Evolutionary conservation across 192 early-diverging fungal species (phyloP), one percentile per base, ranked within the genome.

Genomic region (Lunasporangiospora selenospora): DNA sequence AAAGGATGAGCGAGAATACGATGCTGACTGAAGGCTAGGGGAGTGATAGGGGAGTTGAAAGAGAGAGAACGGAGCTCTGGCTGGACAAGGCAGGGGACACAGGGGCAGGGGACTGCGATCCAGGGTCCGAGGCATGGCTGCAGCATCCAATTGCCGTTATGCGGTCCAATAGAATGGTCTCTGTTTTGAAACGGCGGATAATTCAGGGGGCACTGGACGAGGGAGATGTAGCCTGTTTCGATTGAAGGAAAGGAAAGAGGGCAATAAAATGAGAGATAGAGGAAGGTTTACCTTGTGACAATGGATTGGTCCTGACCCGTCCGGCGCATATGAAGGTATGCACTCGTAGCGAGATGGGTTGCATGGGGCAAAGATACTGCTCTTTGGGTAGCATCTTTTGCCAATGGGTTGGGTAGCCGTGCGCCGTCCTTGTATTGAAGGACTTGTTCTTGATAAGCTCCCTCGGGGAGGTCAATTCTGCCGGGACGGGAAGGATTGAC

Each of bases 291-390:
- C 96, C 85, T 86, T 54, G 96, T 87, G 9, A 98, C 76, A 42
- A 99, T 84, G 11, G 89, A 88, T 76, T 99, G 97, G 61, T 97
- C 94, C 55, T 92, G 84, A 4, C 89, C 87, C n/a, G 88, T 90
- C 50, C 94, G 83, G 29, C 88, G 77, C 89, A 97, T 90, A 63
- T 96, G 95, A 52, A 90, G 75, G 65, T 95, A 98, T 13, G 93
- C 93, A 41, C 89, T 84, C 24, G 92, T 84, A 15, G 93, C 90
- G 42, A 93, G 63, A 15, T 93, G 90, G 80, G 94, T 95, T 8
- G 91, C 85, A 59, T 96, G 94, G n/a, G 94, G 91, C 11, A 77
- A 65, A 54, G 86, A 61, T 30, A 65, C 52, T 53, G 81, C 75
- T 62, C 79, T 65, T 67, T 77, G 80, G 11, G 61, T 60, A 10